Conservation (phyloP, 2,329 filamentous ascomycete species). For the Fusarium euwallaceae region DNA sequence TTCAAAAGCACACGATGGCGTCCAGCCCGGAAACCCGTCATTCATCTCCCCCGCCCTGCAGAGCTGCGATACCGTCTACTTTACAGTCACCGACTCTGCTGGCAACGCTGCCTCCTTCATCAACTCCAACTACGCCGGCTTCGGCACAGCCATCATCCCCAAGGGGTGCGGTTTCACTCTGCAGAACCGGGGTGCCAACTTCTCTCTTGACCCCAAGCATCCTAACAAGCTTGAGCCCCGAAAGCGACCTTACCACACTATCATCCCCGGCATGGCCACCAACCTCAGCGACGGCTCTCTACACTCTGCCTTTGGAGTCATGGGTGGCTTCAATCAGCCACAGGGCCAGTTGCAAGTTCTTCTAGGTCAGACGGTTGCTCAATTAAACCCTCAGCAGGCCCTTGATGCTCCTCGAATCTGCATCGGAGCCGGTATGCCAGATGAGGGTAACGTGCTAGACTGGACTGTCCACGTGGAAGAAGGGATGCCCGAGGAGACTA, state of each 20-base stretch:
- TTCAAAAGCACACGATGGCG: constrained; percentile 68
- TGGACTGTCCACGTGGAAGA: constrained; percentile 84
- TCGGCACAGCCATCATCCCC: constrained; percentile 90
- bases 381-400: constrained; percentile 85
- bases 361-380: constrained; percentile 88
- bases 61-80: constrained; percentile 95
- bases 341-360: constrained; percentile 96
- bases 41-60: constrained; percentile 79
- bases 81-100: constrained; percentile 81
- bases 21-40: constrained; percentile 72
- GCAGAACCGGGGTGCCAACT: constrained; percentile 93
- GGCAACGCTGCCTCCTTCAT: constrained; percentile 97
- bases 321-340: constrained; percentile 99
- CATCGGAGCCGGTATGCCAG: constrained; percentile 80
- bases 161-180: constrained; percentile 90
- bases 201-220: constrained; percentile 77
- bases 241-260: constrained; percentile 97
- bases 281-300: constrained; percentile 79
- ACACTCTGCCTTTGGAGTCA: constrained; percentile 92
- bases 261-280: constrained; percentile 93
- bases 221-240: constrained; percentile 84
- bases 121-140: constrained; percentile 92
- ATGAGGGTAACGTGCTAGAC: constrained; percentile 69
- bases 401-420: constrained; percentile 93
- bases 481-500: constrained; percentile 77